Evolutionary conservation across 495 filamentous ascomycete genomes (phyloP), one percentile per base, ranked within the genome.

Genomic region (Achaetomiella virescens): DNA sequence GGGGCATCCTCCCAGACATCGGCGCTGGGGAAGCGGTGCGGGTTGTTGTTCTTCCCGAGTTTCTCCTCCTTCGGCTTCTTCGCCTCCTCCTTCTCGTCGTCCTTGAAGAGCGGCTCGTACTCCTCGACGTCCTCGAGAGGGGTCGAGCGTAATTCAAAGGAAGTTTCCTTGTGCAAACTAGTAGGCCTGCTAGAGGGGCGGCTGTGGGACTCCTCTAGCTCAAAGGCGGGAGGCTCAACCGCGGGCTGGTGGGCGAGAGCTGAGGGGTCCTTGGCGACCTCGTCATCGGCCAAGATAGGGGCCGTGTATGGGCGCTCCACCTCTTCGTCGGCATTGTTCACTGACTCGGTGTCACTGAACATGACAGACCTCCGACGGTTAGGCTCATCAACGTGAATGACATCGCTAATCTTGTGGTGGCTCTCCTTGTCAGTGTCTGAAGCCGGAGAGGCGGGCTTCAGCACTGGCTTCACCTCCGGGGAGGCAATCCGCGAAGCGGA

Each of bases 1-100:
- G 93, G 93, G 0, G 91, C 87, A 70, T 99, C 93, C 68, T 99
- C 93, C 93, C 93, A 99, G 36, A 97, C 81, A 66, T 99, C 93
- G 59, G 87, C 83, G 67, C 90, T 96, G 0, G 93, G 93, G 72
- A 98, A 98, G 44, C 86, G 82, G 46, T 89, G 88, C 65, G 82
- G 80, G 56, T 81, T 78, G 45, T 87, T 83, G 6, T 79, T 75
- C 21, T 79, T 75, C 10, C 82, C 77, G 41, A 78, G 60, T 17
- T 84, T 73, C 29, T 78, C 76, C 59, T 74, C 66, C 22, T 73
- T 72, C 21, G 59, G 69, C 44, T 70, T 71, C 42, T 78, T 74
- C 18, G 83, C 80, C 7, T 57, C 48, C 6, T 51, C 15, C 40
- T 69, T 65, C 12, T 89, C 82, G 33, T 92, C 88, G 27, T 97